A percentile compares a stretch with the other conserved stretches of the same genome.
Evolutionary conservation across 2,329 filamentous ascomycete genomes (phyloP).

Genomic region (Fusarium solani-melongenae): DNA sequence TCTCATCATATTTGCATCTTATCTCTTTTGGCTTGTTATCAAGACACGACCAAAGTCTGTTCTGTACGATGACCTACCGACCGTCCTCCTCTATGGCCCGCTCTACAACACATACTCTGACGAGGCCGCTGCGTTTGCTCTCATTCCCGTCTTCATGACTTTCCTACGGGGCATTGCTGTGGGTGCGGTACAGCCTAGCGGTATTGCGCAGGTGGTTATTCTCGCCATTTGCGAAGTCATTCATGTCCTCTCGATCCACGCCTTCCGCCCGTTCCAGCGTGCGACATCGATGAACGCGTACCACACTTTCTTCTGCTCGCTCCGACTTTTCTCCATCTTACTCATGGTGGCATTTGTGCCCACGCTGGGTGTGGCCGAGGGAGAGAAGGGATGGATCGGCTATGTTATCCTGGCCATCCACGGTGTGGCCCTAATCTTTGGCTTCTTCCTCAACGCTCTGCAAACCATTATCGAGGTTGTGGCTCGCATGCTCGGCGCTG

Average conservation of each 20-base stretch:
- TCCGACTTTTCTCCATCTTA: conserved; percentile 81
- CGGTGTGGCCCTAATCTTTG: conserved; percentile 84
- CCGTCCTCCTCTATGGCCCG: conserved; percentile 88
- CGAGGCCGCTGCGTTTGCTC: conserved; percentile 87
- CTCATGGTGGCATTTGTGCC: conserved; percentile 88
- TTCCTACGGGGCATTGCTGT: conserved; percentile 90
- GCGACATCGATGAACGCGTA: conserved; percentile 98
- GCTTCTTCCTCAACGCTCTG: conserved; percentile 91
- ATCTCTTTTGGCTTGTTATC: conserved; percentile 84
- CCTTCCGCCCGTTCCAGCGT: conserved; percentile 89
- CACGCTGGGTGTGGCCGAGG: conserved; percentile 80
- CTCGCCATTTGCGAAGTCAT: conserved; percentile 95
- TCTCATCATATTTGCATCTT: conserved; percentile 78
- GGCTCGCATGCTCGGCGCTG: conserved; percentile 84
- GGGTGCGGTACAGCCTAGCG: conserved; percentile 90
- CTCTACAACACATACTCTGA: conserved; percentile 98
- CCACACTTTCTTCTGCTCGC: conserved; percentile 82
- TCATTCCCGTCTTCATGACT: conserved; percentile 86
- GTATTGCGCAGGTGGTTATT: conserved; percentile 91
- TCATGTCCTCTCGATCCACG: conserved; percentile 85
- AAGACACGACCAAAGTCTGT: conserved; percentile 84
- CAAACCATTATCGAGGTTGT: conserved; percentile 92
- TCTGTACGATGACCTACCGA: conserved; percentile 92
- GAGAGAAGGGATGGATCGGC: conserved; percentile 91
- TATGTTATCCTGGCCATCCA: conserved; percentile 92